Conservation (phyloP, 2,329 filamentous ascomycete genomes). For the Colletotrichum costaricense region DNA sequence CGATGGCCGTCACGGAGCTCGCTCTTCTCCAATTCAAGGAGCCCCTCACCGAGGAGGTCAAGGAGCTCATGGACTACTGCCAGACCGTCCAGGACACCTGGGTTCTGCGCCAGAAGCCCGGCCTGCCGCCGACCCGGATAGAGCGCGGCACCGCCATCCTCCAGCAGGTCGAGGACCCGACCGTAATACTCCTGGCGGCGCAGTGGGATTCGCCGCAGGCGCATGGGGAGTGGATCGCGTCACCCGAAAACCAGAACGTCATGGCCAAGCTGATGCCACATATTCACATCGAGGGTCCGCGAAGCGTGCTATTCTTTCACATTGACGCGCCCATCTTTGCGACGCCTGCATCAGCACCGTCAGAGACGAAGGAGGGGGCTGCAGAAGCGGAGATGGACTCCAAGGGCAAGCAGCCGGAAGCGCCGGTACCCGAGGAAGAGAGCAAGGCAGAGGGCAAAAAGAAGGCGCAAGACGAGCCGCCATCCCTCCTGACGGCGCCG, state of each 20-base stretch:
- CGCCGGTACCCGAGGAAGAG: background rate
- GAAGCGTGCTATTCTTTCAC: constrained; percentile 54
- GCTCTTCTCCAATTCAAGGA: constrained; percentile 47
- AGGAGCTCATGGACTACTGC: constrained; percentile 44
- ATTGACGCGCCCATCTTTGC: constrained; percentile 47
- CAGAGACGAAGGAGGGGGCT: background rate
- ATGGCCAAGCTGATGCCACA: constrained; percentile 48
- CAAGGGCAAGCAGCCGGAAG: constrained; percentile 23
- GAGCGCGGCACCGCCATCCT: constrained; percentile 47
- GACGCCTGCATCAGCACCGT: background rate
- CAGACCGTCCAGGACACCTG: constrained; percentile 53
- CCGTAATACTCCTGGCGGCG: constrained; percentile 55
- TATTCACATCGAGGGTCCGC: constrained; percentile 45
- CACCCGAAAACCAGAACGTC: constrained; percentile 50
- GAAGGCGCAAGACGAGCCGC: constrained; percentile 25
- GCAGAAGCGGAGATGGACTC: background rate
- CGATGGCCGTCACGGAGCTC: constrained; percentile 54
- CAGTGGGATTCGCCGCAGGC: constrained; percentile 56
- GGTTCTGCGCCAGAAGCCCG: constrained; percentile 47
- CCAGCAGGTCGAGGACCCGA: constrained; percentile 49
- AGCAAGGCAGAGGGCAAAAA: constrained; percentile 23
- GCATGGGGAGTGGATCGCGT: constrained; percentile 57
- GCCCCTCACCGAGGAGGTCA: constrained; percentile 46
- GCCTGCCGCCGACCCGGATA: constrained; percentile 49
- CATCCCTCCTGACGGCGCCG: constrained; percentile 35